phyloP scores from a whole-genome alignment of 1,284 basidiomycete species.

The Ustilago tritici region DNA sequence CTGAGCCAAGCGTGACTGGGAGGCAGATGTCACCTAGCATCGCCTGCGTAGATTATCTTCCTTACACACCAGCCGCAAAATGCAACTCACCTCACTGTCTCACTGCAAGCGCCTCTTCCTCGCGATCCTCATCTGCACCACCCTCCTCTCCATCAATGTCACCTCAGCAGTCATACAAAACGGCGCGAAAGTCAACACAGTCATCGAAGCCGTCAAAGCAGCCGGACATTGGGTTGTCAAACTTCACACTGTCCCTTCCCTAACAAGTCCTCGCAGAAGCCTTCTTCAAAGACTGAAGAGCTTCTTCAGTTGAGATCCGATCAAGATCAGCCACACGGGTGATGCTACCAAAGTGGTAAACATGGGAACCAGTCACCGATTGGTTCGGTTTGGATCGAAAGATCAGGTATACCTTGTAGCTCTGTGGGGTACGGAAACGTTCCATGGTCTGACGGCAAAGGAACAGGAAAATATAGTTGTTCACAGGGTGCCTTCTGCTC shows the following conservation, averaged over 20 bases:
- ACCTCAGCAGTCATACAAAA: neutral
- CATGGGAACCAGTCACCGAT: neutral
- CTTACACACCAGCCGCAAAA: neutral
- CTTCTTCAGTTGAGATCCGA: neutral
- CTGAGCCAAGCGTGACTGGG: no score
- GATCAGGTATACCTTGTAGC: neutral
- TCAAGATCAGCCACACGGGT: neutral
- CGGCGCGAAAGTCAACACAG: neutral
- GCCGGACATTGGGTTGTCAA: neutral
- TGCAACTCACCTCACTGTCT: neutral
- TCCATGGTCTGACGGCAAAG: neutral
- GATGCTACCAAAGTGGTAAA: neutral
- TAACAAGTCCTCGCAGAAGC: neutral
- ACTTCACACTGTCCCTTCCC: neutral
- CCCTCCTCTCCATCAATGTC: neutral
- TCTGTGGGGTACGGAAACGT: neutral
- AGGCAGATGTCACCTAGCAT: neutral
- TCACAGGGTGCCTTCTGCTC: neutral
- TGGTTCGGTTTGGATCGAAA: neutral
- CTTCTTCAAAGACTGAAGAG: neutral
- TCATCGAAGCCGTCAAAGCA: neutral
- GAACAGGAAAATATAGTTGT: neutral
- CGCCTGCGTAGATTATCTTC: neutral
- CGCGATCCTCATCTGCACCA: neutral
- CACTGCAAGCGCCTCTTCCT: neutral